Conservation (phyloP, 306 rosid genomes). For the Nissolia schottii region DNA sequence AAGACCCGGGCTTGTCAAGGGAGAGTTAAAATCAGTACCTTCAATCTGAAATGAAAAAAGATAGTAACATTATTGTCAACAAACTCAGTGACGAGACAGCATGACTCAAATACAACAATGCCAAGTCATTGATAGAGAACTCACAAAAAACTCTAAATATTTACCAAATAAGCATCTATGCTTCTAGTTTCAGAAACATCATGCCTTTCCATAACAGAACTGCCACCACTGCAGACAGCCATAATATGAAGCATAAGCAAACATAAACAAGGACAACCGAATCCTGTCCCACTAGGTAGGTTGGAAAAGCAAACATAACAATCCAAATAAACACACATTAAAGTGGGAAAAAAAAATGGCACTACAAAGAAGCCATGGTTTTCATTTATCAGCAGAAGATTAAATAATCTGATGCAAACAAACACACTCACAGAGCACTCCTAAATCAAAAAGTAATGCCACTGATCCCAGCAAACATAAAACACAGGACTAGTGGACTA, state of each 20-base stretch:
- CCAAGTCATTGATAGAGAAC: background rate
- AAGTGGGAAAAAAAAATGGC: background rate
- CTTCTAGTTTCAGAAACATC: conserved; percentile 44
- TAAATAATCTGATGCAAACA: background rate
- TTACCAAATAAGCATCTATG: conserved; percentile 57
- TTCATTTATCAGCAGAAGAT: background rate
- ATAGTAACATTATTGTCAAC: background rate
- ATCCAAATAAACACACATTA: background rate
- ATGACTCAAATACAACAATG: background rate
- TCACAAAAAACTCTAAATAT: background rate
- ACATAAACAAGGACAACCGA: background rate
- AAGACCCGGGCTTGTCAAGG: conserved; percentile 41
- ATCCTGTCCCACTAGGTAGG: background rate
- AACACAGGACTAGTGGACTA: background rate
- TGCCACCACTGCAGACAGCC: conserved; percentile 52
- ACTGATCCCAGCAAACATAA: background rate
- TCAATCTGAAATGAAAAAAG: conserved; percentile 45
- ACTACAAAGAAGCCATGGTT: background rate
- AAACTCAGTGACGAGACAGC: background rate
- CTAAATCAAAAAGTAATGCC: background rate
- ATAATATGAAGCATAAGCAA: conserved; percentile 17
- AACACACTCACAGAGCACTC: background rate
- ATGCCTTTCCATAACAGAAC: conserved; percentile 56
- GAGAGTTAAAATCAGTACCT: conserved; percentile 52
- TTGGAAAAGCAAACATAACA: conserved; percentile 12